Evolutionary conservation across 148 eudicot genomes (phyloP).

Genomic region (Pharnaceum exiguum): DNA sequence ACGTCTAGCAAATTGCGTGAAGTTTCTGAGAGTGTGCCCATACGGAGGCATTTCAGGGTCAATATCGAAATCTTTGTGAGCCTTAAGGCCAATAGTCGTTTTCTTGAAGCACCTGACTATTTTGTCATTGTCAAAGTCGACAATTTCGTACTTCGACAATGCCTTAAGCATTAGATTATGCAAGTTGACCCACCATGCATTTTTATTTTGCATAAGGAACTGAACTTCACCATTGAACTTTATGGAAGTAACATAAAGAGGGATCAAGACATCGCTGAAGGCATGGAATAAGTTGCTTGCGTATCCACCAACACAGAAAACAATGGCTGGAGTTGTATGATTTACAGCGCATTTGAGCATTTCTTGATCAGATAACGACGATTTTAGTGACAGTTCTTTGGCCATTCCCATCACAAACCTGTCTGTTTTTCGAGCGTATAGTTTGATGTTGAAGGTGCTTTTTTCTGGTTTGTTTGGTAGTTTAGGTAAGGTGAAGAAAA

Average conservation of each 20-base stretch:
- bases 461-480: neutral
- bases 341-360: slow-evolving; percentile 18
- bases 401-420: slow-evolving; percentile 25
- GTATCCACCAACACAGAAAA: slow-evolving; percentile 33
- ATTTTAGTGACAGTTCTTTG: slow-evolving; percentile 15
- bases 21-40: slow-evolving; percentile 14
- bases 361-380: neutral
- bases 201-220: slow-evolving; percentile 30
- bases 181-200: slow-evolving; percentile 29
- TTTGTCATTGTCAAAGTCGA: slow-evolving; percentile 35
- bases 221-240: slow-evolving; percentile 28
- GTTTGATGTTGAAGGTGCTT: slow-evolving; percentile 28
- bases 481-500: slow-evolving; percentile 24
- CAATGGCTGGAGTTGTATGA: slow-evolving; percentile 25
- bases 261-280: slow-evolving; percentile 28
- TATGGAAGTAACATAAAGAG: slow-evolving; percentile 23
- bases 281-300: slow-evolving; percentile 30
- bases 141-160: slow-evolving; percentile 38
- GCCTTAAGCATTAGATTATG: slow-evolving; percentile 25
- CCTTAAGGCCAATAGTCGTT: slow-evolving; percentile 44
- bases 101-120: slow-evolving; percentile 44
- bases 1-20: slow-evolving; percentile 25
- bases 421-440: slow-evolving; percentile 50
- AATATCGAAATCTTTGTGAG: slow-evolving; percentile 29
- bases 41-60: slow-evolving; percentile 23